These are phyloP conservation scores for Cryphonectria naterciae DNA, from an alignment of 2,329 filamentous ascomycete species.

Conservation along the genomic window DNA sequence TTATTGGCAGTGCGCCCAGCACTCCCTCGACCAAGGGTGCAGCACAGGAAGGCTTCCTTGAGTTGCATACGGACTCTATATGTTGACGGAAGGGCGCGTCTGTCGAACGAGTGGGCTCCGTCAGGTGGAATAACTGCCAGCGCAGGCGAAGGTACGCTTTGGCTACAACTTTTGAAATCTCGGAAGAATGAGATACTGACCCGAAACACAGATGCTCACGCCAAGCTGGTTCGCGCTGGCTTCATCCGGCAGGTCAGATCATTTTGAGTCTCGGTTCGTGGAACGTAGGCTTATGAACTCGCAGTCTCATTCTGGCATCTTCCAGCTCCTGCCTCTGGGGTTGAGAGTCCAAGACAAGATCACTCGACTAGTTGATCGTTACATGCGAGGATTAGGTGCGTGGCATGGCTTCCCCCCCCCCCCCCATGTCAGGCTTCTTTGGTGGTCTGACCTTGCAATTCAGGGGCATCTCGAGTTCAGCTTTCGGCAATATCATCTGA, in stretches of 20 bases:
- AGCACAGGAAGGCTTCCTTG: not conserved
- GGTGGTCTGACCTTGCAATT: conserved; percentile 4
- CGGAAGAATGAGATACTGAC: conserved; percentile 10
- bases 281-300: conserved; percentile 11
- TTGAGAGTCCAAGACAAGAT: conserved; percentile 87
- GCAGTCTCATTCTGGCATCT: conserved; percentile 86
- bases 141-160: conserved; percentile 54
- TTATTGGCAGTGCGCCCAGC: conserved; percentile 8
- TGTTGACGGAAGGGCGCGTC: conserved; percentile 43
- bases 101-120: conserved; percentile 81
- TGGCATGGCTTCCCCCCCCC: conserved; percentile 13
- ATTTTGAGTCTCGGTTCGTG: not conserved
- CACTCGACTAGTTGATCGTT: conserved; percentile 80
- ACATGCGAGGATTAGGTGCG: conserved; percentile 78
- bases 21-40: conserved; percentile 11
- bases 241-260: conserved; percentile 70
- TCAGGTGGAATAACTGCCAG: conserved; percentile 68
- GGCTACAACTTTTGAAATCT: not conserved
- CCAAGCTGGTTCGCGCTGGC: conserved; percentile 70
- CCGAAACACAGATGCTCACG: conserved; percentile 59
- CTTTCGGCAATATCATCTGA: conserved; percentile 87
- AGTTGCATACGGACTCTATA: conserved; percentile 26
- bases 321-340: conserved; percentile 88
- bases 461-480: conserved; percentile 78
- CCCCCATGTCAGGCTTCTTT: conserved; percentile 24